These are phyloP conservation scores for Boletus tomentosulus DNA, from an alignment of 768 basidiomycete species.

Conservation along the genomic window DNA sequence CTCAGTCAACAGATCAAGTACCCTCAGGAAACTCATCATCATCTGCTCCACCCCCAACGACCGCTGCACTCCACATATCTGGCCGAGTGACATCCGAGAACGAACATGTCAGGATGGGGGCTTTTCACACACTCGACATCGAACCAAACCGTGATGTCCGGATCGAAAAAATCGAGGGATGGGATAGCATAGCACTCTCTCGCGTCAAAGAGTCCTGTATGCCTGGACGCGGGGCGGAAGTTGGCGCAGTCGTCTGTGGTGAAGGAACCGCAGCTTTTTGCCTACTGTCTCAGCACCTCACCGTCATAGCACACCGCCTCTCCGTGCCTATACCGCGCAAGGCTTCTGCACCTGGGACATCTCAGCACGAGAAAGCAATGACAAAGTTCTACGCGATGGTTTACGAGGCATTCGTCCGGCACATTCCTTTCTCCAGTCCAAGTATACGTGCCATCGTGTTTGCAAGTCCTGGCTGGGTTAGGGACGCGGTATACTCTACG, in stretches of 20 bases:
- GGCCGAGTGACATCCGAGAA: slow-evolving; percentile 87
- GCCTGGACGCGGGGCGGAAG: slow-evolving; percentile 94
- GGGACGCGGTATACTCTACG: slow-evolving; percentile 82
- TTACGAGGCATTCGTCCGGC: slow-evolving; percentile 82
- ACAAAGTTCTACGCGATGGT: slow-evolving; percentile 77
- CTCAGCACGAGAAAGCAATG: slow-evolving; percentile 92
- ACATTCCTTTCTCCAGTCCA: slow-evolving; percentile 77
- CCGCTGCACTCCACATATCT: slow-evolving; percentile 75
- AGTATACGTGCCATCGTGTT: slow-evolving; percentile 87
- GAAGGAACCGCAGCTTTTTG: slow-evolving; percentile 96
- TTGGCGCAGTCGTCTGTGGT: slow-evolving; percentile 93
- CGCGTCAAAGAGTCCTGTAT: slow-evolving; percentile 85
- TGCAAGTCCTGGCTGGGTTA: slow-evolving; percentile 95
- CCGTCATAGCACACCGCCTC: slow-evolving; percentile 85
- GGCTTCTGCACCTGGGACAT: slow-evolving; percentile 71
- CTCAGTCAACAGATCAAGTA: slow-evolving; percentile 42
- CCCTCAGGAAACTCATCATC: slow-evolving; percentile 22
- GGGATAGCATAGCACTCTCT: slow-evolving; percentile 86
- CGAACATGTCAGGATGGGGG: slow-evolving; percentile 84
- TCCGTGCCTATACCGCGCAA: slow-evolving; percentile 90
- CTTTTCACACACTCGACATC: slow-evolving; percentile 91
- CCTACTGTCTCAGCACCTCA: slow-evolving; percentile 95
- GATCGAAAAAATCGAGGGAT: slow-evolving; percentile 81
- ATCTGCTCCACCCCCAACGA: slow-evolving; percentile 33
- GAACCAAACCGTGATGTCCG: slow-evolving; percentile 88